phyloP scores from a whole-genome alignment of 2,329 filamentous ascomycete genomes.

The Graphiopsis chlorocephala region DNA sequence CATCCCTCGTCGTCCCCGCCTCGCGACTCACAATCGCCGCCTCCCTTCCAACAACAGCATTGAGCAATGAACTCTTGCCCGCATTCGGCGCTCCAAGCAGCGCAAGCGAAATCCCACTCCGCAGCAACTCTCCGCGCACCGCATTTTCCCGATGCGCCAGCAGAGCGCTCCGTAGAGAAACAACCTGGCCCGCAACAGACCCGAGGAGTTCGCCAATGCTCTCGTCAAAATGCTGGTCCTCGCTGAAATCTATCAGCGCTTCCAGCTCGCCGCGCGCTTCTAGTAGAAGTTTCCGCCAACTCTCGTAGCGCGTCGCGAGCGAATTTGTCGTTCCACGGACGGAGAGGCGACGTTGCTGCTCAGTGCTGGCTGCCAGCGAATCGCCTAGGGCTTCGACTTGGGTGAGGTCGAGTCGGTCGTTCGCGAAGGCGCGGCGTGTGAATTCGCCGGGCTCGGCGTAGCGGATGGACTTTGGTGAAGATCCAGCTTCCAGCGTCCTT shows the following conservation, averaged over 20 bases:
- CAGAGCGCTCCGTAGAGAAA: slow-evolving; percentile 61
- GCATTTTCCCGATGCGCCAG: slow-evolving; percentile 70
- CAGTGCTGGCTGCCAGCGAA: slow-evolving; percentile 67
- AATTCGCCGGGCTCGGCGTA: slow-evolving; percentile 97
- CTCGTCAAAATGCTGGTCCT: slow-evolving; percentile 96
- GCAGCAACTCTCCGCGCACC: slow-evolving; percentile 76
- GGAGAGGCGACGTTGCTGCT: slow-evolving; percentile 86
- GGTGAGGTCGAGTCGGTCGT: slow-evolving; percentile 78
- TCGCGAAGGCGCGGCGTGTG: slow-evolving; percentile 85
- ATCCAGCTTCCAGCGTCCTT: background rate
- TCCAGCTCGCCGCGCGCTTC: slow-evolving; percentile 87
- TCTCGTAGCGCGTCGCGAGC: slow-evolving; percentile 74
- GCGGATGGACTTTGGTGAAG: slow-evolving; percentile 52
- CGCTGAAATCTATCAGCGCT: slow-evolving; percentile 93
- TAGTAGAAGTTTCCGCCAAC: slow-evolving; percentile 74
- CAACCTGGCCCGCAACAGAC: slow-evolving; percentile 66
- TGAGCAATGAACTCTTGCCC: slow-evolving; percentile 92
- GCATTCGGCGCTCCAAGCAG: slow-evolving; percentile 89
- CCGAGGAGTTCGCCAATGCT: slow-evolving; percentile 68
- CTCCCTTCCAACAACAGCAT: slow-evolving; percentile 83
- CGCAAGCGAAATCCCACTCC: slow-evolving; percentile 81
- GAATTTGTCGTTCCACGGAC: slow-evolving; percentile 68
- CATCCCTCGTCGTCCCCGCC: slow-evolving; percentile 89
- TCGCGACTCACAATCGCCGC: slow-evolving; percentile 93
- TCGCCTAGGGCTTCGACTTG: slow-evolving; percentile 70